A percentile compares a stretch with the other conserved stretches of the same genome.
These are phyloP conservation scores for Misopates orontium DNA, from an alignment of 257 asterid genomes.

Conservation along the genomic window DNA sequence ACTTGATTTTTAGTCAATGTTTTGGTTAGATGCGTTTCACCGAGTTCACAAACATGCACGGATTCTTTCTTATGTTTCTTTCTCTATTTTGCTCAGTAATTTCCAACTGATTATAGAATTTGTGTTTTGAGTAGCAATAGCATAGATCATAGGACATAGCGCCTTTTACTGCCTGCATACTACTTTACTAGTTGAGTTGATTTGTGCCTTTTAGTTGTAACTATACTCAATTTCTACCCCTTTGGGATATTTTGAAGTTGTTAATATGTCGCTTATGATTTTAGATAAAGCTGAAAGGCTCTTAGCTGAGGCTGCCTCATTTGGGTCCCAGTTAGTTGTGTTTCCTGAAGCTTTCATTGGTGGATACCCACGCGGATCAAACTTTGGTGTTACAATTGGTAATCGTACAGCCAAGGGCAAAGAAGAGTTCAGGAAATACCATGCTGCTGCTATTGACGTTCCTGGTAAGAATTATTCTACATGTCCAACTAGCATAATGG, in stretches of 20 bases:
- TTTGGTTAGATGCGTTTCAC: too few relatives aligned
- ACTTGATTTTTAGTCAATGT: too few relatives aligned
- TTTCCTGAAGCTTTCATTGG: slow-evolving; percentile 99
- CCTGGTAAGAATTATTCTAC: slow-evolving; percentile 58
- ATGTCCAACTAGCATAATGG: slow-evolving; percentile 5
- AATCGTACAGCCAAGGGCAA: slow-evolving; percentile 87
- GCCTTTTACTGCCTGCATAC: slow-evolving; percentile 8
- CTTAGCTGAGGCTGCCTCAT: slow-evolving; percentile 90
- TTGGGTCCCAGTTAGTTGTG: slow-evolving; percentile 85
- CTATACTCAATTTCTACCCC: neutral
- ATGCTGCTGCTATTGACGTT: slow-evolving; percentile 89
- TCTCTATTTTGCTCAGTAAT: neutral
- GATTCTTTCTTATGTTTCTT: neutral
- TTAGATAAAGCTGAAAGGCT: slow-evolving; percentile 94
- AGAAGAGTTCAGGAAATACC: slow-evolving; percentile 88
- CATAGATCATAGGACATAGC: neutral
- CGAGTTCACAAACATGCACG: neutral
- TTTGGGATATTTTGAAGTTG: neutral
- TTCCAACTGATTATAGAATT: slow-evolving; percentile 1
- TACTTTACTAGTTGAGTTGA: slow-evolving; percentile 1
- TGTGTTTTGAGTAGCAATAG: slow-evolving; percentile 2
- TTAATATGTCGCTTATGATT: neutral
- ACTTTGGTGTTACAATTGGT: slow-evolving; percentile 83
- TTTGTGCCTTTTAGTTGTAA: slow-evolving; percentile 6
- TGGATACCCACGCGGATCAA: slow-evolving; percentile 96